Base-by-base conservation (phyloP, 306 rosid species). In the Adenanthera pavonina region DNA sequence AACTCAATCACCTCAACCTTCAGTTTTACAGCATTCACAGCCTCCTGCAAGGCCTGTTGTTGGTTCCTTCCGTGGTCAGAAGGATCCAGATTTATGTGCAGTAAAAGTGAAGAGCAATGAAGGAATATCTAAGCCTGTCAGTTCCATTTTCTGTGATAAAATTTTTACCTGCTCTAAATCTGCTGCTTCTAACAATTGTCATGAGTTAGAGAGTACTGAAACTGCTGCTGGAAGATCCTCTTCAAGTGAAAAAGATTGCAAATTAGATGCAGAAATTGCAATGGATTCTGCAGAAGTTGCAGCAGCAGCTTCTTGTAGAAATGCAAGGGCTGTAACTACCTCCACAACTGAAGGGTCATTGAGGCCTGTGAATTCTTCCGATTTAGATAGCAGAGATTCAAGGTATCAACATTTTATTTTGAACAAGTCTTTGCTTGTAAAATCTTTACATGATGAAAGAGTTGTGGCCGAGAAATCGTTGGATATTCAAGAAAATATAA, bases 181-280 rank as follows among this genome's bases (percentile, higher is more conserved):
- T 46, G 48, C 66, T 34, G 54, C 79, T 69, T 67, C 81, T 33
- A 60, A 81, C 48, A 80, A 80, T 69, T 83, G 87, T 82, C 82
- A 59, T 33, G 36, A 83, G 51, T 51, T n/a, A 36, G 64, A 53
- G 73, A 80, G 35, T 54, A 9, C 84, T 41, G 68, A 57, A 61
- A 36, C 83, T 41, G 83, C 79, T 72, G 81, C 71, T 78, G 76
- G 57, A 83, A 75, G 86, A 79, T 73, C 81, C 71, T 62, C 74
- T 47, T 54, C 84, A 70, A 30, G 82, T 81, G 81, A 71, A 57
- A 74, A 79, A 38, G 56, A 82, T 79, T 80, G 71, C 60, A 82
- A 82, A 46, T 69, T 71, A 43, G 66, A 76, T 35, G 59, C 52
- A 51, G 86, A 79, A 74, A 81, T 79, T 57, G 79, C 82, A 20